Conservation (phyloP, 1,139 yeast genomes). For the Kazachstania sp. region DNA sequence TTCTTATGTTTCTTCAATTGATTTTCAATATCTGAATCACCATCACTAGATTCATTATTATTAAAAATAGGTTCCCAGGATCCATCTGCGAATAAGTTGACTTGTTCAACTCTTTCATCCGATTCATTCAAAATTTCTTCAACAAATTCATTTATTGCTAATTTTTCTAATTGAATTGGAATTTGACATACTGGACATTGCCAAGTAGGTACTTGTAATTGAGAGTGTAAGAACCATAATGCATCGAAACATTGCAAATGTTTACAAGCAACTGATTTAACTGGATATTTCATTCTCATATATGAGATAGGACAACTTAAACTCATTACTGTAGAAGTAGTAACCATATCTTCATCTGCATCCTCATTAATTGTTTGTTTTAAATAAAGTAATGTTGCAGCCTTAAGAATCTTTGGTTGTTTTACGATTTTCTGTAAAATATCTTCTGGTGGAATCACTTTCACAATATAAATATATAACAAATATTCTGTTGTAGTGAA, state of each 20-base stretch:
- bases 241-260: slow-evolving; percentile 74
- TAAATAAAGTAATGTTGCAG: slow-evolving; percentile 40
- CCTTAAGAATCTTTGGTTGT: slow-evolving; percentile 41
- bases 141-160: slow-evolving; percentile 56
- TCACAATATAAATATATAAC: slow-evolving; percentile 47
- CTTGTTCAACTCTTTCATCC: slow-evolving; percentile 42
- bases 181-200: slow-evolving; percentile 56
- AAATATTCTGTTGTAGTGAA: slow-evolving; percentile 41
- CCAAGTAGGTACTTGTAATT: slow-evolving; percentile 58
- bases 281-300: slow-evolving; percentile 52
- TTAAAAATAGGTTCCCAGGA: slow-evolving; percentile 42
- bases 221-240: slow-evolving; percentile 48
- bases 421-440: slow-evolving; percentile 30
- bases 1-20: not conserved
- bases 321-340: slow-evolving; percentile 48
- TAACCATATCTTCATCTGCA: slow-evolving; percentile 50
- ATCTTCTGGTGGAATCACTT: slow-evolving; percentile 37
- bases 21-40: slow-evolving; percentile 3
- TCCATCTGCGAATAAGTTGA: slow-evolving; percentile 51
- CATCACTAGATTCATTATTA: slow-evolving; percentile 8
- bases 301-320: slow-evolving; percentile 59
- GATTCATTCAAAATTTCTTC: slow-evolving; percentile 42
- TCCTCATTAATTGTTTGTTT: slow-evolving; percentile 34
- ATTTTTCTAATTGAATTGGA: slow-evolving; percentile 39
- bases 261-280: slow-evolving; percentile 48